Percentiles rank a stretch among this genome's conserved stretches.
Conservation (phyloP, 2,329 filamentous ascomycete species). For the Sphaceloma murrayae region DNA sequence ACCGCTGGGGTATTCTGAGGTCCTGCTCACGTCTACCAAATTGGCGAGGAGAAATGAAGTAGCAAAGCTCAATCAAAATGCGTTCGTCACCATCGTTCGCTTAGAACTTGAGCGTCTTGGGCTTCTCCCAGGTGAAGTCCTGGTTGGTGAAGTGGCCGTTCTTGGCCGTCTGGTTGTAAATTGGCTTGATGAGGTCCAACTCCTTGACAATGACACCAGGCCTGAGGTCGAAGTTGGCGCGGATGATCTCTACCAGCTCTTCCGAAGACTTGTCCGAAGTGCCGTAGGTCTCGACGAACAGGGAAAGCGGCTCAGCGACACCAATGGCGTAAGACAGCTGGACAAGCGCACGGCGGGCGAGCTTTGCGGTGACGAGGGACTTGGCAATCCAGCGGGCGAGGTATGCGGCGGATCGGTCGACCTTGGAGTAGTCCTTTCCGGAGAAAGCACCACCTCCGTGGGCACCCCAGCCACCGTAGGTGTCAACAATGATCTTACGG, state of each 20-base stretch:
- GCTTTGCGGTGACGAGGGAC: constrained; percentile 80
- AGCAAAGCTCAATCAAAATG: constrained; percentile 11
- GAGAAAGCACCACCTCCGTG: constrained; percentile 99
- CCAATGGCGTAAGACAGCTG: constrained; percentile 99
- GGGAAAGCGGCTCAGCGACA: constrained; percentile 92
- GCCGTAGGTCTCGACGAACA: constrained; percentile 97
- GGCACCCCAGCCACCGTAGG: constrained; percentile 98
- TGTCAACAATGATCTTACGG: constrained; percentile 99
- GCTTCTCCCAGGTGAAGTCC: constrained; percentile 96
- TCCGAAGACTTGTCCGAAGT: constrained; percentile 82
- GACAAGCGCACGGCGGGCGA: constrained; percentile 86
- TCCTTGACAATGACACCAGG: constrained; percentile 98
- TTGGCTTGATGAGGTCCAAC: constrained; percentile 87
- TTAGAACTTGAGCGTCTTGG: constrained; percentile 30
- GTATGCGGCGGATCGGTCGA: constrained; percentile 96
- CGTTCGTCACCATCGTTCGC: not conserved
- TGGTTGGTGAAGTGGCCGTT: constrained; percentile 99
- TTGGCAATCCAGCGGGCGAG: constrained; percentile 98
- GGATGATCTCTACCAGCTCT: constrained; percentile 91
- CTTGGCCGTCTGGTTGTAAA: constrained; percentile 98
- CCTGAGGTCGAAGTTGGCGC: constrained; percentile 92
- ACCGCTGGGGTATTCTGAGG: constrained; percentile 11
- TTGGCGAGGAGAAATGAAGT: constrained; percentile 10
- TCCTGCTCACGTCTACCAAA: constrained; percentile 15
- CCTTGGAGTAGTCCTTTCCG: constrained; percentile 99